phyloP scores from a whole-genome alignment of 805 yeast genomes.

The Wickerhamomyces strasburgensis region DNA sequence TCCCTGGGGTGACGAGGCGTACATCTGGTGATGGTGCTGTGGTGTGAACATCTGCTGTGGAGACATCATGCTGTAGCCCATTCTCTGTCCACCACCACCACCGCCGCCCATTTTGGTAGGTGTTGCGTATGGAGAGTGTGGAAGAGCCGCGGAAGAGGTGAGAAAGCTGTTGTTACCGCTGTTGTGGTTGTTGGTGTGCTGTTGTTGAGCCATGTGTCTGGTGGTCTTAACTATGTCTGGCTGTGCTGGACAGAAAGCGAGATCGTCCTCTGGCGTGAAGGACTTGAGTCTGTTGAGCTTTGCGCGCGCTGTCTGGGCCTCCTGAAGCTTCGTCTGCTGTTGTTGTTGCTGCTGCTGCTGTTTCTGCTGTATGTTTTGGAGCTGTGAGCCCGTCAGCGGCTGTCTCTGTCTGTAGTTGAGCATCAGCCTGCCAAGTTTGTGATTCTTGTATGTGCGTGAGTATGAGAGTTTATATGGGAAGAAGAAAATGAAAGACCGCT shows the following conservation, averaged over 20 bases:
- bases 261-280: slow-evolving; percentile 66
- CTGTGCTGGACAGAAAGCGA: slow-evolving; percentile 57
- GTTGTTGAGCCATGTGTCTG: not conserved
- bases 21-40: slow-evolving; percentile 9
- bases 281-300: slow-evolving; percentile 60
- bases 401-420: not conserved
- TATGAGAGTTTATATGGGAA: slow-evolving; percentile 2
- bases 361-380: slow-evolving; percentile 10
- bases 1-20: slow-evolving; percentile 18
- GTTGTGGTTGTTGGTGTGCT: slow-evolving; percentile 1
- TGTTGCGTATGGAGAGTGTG: slow-evolving; percentile 21
- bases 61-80: slow-evolving; percentile 9
- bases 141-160: no score
- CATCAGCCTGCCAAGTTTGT: not conserved
- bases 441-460: slow-evolving; percentile 2
- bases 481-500: not conserved
- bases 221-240: slow-evolving; percentile 9
- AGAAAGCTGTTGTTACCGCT: no score
- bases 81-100: slow-evolving; percentile 10
- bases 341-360: slow-evolving; percentile 9
- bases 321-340: slow-evolving; percentile 14
- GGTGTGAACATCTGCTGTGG: slow-evolving; percentile 15
- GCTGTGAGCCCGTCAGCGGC: slow-evolving; percentile 1
- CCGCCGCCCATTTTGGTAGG: slow-evolving; percentile 17
- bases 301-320: slow-evolving; percentile 35